phyloP scores from a whole-genome alignment of 164 flowering plant species.

The Aristolochia californica region DNA sequence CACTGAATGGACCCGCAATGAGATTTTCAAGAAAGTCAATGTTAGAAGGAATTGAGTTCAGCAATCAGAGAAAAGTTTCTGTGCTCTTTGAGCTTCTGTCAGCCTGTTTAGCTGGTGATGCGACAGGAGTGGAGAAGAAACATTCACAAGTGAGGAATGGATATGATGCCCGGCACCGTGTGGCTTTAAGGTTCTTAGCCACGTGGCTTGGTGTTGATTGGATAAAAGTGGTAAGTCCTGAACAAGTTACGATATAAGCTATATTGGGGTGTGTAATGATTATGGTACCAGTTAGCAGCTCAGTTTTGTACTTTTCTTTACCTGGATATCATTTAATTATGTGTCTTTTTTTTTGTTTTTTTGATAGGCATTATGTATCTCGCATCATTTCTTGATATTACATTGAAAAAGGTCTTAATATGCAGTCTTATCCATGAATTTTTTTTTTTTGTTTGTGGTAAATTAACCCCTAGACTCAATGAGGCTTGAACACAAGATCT shows the following conservation, averaged over 20 bases:
- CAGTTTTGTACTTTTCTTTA: too few relatives aligned
- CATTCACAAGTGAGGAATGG: conserved; percentile 48
- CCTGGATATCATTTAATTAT: too few relatives aligned
- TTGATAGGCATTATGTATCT: too few relatives aligned
- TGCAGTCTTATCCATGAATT: too few relatives aligned
- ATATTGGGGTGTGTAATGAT: neutral
- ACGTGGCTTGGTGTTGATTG: conserved; percentile 88
- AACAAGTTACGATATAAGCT: conserved; percentile 7
- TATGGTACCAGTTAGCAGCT: neutral
- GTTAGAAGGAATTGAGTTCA: conserved; percentile 44
- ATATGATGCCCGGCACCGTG: conserved; percentile 97
- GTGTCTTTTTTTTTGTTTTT: too few relatives aligned
- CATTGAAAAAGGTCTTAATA: too few relatives aligned
- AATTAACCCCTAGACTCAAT: too few relatives aligned
- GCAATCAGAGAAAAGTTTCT: conserved; percentile 55
- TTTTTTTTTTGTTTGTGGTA: too few relatives aligned
- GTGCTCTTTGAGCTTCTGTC: conserved; percentile 86
- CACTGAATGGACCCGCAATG: conserved; percentile 15
- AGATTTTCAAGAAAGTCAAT: conserved; percentile 31
- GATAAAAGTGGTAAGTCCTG: conserved; percentile 66
- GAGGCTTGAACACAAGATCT: too few relatives aligned
- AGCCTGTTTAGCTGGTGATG: conserved; percentile 69
- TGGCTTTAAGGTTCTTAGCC: conserved; percentile 72
- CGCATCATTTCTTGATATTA: too few relatives aligned
- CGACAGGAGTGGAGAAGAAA: conserved; percentile 38